Evolutionary conservation across 1,284 basidiomycete genomes (phyloP), one percentile per base, ranked within the genome.

Genomic region (Microbotryum lychnidis-dioicae): DNA sequence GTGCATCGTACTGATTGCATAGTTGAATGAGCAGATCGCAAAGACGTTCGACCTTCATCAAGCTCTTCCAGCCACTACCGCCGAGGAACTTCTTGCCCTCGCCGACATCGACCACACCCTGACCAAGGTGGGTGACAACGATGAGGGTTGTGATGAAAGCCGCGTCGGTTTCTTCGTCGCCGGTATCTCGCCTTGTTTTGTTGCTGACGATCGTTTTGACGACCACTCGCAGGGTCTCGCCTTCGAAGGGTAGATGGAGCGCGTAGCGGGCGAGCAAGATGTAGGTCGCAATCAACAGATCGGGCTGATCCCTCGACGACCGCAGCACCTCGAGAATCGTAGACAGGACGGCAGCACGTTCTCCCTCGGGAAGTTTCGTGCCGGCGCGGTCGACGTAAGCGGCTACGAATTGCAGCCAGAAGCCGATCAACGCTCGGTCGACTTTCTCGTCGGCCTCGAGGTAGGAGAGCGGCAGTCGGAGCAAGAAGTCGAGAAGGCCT

Each of bases 331-430:
- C 69, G 52, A 76, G 68, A 3, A 75, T 69, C 8, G 72, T 72
- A 16, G 76, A 73, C 5, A 78, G 70, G 7, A 78, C 67, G 6
- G 75, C 65, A 0, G 74, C 69, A 63, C 70, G 60, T 65, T 69
- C 65, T 67, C 70, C 54, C 54, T 63, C 62, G 10, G 67, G 67
- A 0, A 69, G 31, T 65, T 62, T 51, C 49, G 66, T 47, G 58
- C 62, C 53, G 55, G 64, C 54, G 31, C 80, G 78, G 42, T 83
- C 81, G 51, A 96, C 78, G 69, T 88, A 89, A 56, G 91, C 90
- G 29, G 94, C 82, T 51, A 93, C 77, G 0, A 83, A 83, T 4
- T 89, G 85, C 5, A 86, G 82, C 77, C 91, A 91, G 76, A 97
- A 97, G 0, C 85, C 84, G 50, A 92, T 77, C 16, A 97, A 77